Percentiles rank a stretch among this genome's conserved stretches.
Evolutionary conservation across 768 basidiomycete genomes (phyloP).

Genomic region (Rhodotorula toruloides): DNA sequence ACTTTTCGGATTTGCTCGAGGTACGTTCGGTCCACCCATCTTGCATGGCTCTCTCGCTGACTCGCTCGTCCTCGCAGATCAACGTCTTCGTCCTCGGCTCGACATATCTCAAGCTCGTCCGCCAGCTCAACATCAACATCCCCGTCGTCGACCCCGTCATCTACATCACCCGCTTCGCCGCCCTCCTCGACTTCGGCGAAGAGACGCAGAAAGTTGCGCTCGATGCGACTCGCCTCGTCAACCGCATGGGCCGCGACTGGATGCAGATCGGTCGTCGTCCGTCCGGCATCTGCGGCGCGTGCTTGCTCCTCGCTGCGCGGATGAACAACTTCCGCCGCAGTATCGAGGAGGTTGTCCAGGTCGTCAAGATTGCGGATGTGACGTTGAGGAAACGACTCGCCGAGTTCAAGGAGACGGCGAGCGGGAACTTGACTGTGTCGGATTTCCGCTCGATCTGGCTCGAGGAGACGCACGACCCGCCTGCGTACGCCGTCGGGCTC

Average conservation of each 20-base stretch:
- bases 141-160: constrained; percentile 92
- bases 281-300: constrained; percentile 95
- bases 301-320: constrained; percentile 84
- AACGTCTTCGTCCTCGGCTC: constrained; percentile 97
- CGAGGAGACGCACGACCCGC: constrained; percentile 86
- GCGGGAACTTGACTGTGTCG: constrained; percentile 73
- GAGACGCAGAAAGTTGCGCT: constrained; percentile 85
- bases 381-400: constrained; percentile 88
- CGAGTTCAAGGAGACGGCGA: constrained; percentile 87
- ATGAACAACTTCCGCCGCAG: constrained; percentile 97
- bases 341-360: constrained; percentile 93
- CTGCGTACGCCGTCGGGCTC: constrained; percentile 58
- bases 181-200: constrained; percentile 90
- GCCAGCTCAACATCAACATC: constrained; percentile 72
- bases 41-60: background rate
- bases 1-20: constrained; percentile 93
- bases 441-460: constrained; percentile 88
- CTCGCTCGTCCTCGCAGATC: constrained; percentile 55
- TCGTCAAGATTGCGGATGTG: constrained; percentile 96
- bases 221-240: constrained; percentile 88
- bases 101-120: constrained; percentile 89
- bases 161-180: constrained; percentile 91
- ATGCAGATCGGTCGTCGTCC: constrained; percentile 92
- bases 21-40: constrained; percentile 48
- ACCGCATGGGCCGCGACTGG: constrained; percentile 94